These are phyloP conservation scores for Leucosporidium creatinivorum DNA, from an alignment of 768 basidiomycete genomes.

Conservation along the genomic window DNA sequence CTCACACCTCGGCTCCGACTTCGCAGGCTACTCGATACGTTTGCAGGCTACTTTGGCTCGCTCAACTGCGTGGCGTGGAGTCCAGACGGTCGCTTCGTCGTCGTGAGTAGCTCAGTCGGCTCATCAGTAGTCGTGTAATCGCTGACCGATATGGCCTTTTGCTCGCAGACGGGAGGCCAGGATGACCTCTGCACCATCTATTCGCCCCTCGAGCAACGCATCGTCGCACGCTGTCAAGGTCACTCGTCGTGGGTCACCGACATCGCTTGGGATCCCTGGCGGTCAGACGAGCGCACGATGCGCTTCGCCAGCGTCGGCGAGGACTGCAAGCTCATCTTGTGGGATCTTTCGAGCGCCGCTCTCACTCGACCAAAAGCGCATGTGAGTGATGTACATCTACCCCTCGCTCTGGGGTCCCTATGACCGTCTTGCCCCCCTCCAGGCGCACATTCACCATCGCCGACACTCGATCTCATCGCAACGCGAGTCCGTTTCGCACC, in stretches of 20 bases:
- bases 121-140: no score
- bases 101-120: constrained; percentile 57
- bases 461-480: constrained; percentile 53
- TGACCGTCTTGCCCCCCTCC: constrained; percentile 38
- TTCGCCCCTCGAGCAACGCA: constrained; percentile 86
- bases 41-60: constrained; percentile 88
- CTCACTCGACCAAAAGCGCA: constrained; percentile 31
- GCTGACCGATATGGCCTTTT: no score
- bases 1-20: constrained; percentile 6
- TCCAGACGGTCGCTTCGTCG: constrained; percentile 85
- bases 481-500: constrained; percentile 49
- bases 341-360: constrained; percentile 43
- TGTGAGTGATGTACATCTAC: no score
- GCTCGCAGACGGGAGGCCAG: constrained; percentile 83
- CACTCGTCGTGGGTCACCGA: constrained; percentile 89
- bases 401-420: no score
- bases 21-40: constrained; percentile 79
- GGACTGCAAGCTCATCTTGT: constrained; percentile 87
- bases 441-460: constrained; percentile 87
- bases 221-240: constrained; percentile 92
- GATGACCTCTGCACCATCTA: constrained; percentile 93
- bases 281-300: constrained; percentile 66
- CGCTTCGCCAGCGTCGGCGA: constrained; percentile 94
- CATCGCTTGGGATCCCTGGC: constrained; percentile 80
- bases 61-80: constrained; percentile 89